Base-by-base conservation (phyloP, 805 yeast genomes). In the Priceomyces medius region DNA sequence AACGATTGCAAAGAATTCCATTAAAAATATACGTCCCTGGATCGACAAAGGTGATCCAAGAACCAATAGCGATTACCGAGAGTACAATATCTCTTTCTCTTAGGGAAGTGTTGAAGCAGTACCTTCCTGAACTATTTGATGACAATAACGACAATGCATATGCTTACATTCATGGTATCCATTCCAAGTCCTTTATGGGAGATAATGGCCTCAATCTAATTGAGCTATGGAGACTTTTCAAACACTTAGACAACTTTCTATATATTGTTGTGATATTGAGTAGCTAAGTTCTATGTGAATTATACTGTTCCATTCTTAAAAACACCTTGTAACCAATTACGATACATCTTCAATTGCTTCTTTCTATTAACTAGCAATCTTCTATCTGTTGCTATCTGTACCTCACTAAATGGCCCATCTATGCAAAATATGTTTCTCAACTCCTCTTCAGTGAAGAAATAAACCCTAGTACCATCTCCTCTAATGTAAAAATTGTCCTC, bases 391-490 rank as follows among this genome's bases (percentile, higher is more conserved):
- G 87, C 98, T 31, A 93, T 83, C 58, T 77, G 83, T 29, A 71
- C 76, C 48, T 86, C 91, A n/a, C 56, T 61, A 55, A 91, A 88
- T 14, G 71, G 71, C 4, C 73, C 60, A 12, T 44, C 40, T 6
- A 38, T 39, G 36, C 66, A 56, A 59, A 91, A 93, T 3, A 91
- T 85, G 34, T 76, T 68, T 46, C 86, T 72, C 43, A 91, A 64
- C 64, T 93, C 97, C 44, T 91, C 96, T 59, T 91, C 98, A 2
- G 96, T 88, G 69, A 93, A 93, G 68, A 93, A 93, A 61, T 93
- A 93, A 9, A 93, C 99, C 52, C 99, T 74, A 0, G 99, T 93
- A 36, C 99, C 99, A 60, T 93, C 99, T 28, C 99, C 99, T 56
- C 99, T 79, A 28, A 90, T 88, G 63, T 93, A 93, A 58, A 93